Evolutionary conservation across 1,139 yeast species (phyloP).

Genomic region (Suhomyces atakaporum): DNA sequence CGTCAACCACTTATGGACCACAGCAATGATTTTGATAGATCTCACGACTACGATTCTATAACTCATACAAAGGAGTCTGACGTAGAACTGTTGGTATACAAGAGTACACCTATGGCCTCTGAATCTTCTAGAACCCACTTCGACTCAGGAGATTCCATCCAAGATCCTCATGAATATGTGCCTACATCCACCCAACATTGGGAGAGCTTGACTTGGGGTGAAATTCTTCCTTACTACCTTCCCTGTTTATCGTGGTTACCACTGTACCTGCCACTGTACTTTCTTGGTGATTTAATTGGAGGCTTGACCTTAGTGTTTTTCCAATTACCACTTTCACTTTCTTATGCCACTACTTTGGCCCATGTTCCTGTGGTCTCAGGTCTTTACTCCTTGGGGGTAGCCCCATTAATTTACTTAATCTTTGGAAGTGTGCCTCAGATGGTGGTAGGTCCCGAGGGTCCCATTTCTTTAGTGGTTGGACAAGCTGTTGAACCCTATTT

Average conservation of each 20-base stretch:
- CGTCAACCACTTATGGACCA: slow-evolving; percentile 23
- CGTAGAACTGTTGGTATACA: slow-evolving; percentile 21
- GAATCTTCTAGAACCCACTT: not conserved
- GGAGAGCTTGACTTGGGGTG: slow-evolving; percentile 31
- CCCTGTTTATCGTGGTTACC: slow-evolving; percentile 84
- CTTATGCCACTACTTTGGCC: slow-evolving; percentile 88
- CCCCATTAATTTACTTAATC: slow-evolving; percentile 79
- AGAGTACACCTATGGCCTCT: slow-evolving; percentile 6
- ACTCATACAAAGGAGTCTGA: slow-evolving; percentile 12
- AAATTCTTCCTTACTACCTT: slow-evolving; percentile 63
- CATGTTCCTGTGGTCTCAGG: slow-evolving; percentile 91
- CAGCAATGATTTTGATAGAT: not conserved
- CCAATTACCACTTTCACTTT: slow-evolving; percentile 85
- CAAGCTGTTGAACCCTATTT: slow-evolving; percentile 77
- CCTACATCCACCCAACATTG: slow-evolving; percentile 24
- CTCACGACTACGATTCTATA: slow-evolving; percentile 6
- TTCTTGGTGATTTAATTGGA: slow-evolving; percentile 77
- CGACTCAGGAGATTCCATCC: not conserved
- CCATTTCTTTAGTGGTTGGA: slow-evolving; percentile 87
- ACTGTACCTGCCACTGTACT: slow-evolving; percentile 51
- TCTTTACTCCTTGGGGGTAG: slow-evolving; percentile 73
- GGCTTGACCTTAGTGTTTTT: slow-evolving; percentile 89
- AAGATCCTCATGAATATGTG: slow-evolving; percentile 21
- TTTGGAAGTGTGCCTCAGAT: slow-evolving; percentile 94
- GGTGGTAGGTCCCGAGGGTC: slow-evolving; percentile 97